These are phyloP conservation scores for Salix caprea DNA, from an alignment of 345 rosid species.

Conservation along the genomic window DNA sequence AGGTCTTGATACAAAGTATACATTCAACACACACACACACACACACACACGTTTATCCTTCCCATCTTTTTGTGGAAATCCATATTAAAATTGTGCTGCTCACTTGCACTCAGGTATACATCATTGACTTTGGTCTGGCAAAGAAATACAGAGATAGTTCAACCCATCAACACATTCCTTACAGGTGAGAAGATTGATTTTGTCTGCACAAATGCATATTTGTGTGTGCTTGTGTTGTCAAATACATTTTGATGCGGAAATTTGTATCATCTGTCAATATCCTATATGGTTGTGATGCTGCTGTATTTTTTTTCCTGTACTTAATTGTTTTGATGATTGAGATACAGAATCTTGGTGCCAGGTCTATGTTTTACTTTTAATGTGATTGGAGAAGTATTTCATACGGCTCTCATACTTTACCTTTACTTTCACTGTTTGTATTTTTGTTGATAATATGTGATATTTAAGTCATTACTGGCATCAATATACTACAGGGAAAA, in stretches of 20 bases:
- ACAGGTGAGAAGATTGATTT: constrained; percentile 44
- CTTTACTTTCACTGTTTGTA: not conserved
- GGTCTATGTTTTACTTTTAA: not conserved
- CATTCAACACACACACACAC: not conserved
- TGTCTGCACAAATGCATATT: not conserved
- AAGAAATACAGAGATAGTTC: constrained; percentile 79
- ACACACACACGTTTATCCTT: not conserved
- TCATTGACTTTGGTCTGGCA: constrained; percentile 89
- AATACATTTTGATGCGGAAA: not conserved
- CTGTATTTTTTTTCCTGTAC: not conserved
- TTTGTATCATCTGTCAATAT: not conserved
- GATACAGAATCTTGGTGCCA: not conserved
- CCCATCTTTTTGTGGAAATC: not conserved
- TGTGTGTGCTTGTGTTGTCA: not conserved
- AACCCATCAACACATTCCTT: constrained; percentile 86
- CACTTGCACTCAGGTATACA: constrained; percentile 50
- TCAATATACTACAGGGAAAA: constrained; percentile 58
- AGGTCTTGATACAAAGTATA: constrained; percentile 41
- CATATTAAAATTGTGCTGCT: not conserved
- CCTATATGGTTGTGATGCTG: not conserved
- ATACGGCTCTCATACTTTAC: not conserved
- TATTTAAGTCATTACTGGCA: not conserved
- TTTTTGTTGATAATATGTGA: not conserved
- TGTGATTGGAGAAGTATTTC: not conserved
- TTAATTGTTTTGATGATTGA: not conserved